Evolutionary conservation across 2,329 filamentous ascomycete species (phyloP), one percentile per base, ranked within the genome.

Genomic region (Didymella sp.): DNA sequence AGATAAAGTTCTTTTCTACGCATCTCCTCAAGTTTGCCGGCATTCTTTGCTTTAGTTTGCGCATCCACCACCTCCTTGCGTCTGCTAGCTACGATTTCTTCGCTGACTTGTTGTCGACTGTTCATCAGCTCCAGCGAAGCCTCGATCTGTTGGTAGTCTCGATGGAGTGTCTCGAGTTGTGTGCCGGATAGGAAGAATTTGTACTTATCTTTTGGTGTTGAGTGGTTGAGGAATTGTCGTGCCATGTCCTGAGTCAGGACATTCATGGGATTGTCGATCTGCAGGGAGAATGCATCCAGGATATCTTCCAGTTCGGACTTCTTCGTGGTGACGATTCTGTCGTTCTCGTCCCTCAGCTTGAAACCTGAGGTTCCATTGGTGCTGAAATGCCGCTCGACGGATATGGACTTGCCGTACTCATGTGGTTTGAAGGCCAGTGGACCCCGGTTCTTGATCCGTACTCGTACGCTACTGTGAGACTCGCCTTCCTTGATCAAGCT

Each of bases 191-290:
- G 85, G 72, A 99, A 99, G 70, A 97, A 97, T 65, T 91, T 95
- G 81, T 98, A 99, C 74, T 99, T 99, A 58, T 94, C 88, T 3
- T 85, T 80, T 0, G 92, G 86, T 2, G 87, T 90, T 12, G 95
- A 94, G 31, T 88, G 86, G 70, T 94, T 96, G 40, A 99, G 83
- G 68, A 99, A 99, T 56, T 96, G 90, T 11, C 95, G 87, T 11
- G 95, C 95, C 76, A 93, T 92, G 73, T 99, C 95, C 75, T 99
- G 95, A 0, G 93, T 96, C 17, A 99, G 82, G 6, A 98, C 90
- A 58, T 96, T 98, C 80, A 99, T 88, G 0, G 95, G 95, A 67
- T 99, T 99, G 72, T 98, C 94, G 55, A 99, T 92, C 74, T 98
- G 94, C 38, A 99, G 81, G 38, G 89, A 91, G 73, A 92, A 98